Percentiles rank a stretch among this genome's conserved stretches.
Evolutionary conservation across 2,329 filamentous ascomycete genomes (phyloP).

Genomic region (Fusarium robinianum): DNA sequence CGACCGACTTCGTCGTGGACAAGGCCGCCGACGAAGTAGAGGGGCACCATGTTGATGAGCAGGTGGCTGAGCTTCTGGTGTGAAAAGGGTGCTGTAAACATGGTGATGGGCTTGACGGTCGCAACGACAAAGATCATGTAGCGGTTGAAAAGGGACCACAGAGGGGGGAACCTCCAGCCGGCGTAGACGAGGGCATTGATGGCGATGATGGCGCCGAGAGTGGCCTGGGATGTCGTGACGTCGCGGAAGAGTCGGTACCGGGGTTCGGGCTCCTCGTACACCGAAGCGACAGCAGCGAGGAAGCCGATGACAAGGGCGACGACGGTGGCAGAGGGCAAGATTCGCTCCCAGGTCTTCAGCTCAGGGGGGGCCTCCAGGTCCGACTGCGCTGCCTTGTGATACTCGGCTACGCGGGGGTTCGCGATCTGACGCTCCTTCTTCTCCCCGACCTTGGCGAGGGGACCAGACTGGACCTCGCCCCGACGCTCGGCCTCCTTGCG

Average conservation of each 20-base stretch:
- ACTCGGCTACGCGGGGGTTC: slow-evolving; percentile 46
- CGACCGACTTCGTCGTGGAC: slow-evolving; percentile 74
- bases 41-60: slow-evolving; percentile 64
- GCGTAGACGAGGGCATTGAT: slow-evolving; percentile 61
- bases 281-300: slow-evolving; percentile 49
- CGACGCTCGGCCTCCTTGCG: slow-evolving; percentile 48
- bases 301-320: slow-evolving; percentile 51
- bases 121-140: slow-evolving; percentile 69
- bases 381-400: slow-evolving; percentile 53
- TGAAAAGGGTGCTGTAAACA: slow-evolving; percentile 70
- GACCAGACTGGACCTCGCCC: slow-evolving; percentile 43
- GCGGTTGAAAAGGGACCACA: slow-evolving; percentile 69
- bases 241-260: slow-evolving; percentile 61
- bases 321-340: slow-evolving; percentile 58
- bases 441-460: slow-evolving; percentile 48
- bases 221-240: slow-evolving; percentile 65
- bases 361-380: slow-evolving; percentile 57
- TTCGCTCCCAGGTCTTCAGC: slow-evolving; percentile 55
- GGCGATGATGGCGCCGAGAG: slow-evolving; percentile 64
- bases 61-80: slow-evolving; percentile 68
- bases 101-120: slow-evolving; percentile 63
- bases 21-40: slow-evolving; percentile 68
- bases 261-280: slow-evolving; percentile 59
- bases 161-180: slow-evolving; percentile 65
- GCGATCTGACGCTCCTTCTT: slow-evolving; percentile 44